Evolutionary conservation across 2,329 filamentous ascomycete genomes (phyloP), one percentile per base, ranked within the genome.

Genomic region (Akanthomyces dipterigenus): DNA sequence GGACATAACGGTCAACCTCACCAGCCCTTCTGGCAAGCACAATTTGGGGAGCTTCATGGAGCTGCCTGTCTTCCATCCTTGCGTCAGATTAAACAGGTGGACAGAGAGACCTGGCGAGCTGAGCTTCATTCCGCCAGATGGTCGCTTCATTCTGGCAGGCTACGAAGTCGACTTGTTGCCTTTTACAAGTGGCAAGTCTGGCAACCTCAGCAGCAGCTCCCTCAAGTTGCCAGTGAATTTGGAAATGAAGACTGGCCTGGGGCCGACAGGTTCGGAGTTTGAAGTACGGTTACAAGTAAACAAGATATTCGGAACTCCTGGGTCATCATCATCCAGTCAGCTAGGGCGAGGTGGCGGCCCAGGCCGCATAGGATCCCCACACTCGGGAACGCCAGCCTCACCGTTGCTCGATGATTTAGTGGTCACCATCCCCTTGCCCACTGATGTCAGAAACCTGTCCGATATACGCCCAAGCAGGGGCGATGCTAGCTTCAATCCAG

Each of bases 121-220:
- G n/a, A 96, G 91, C 70, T 99, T 99, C 70, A 85, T 99, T 14
- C 95, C 95, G 2, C 95, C 95, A 0, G 95, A 99, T 72, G 95
- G 95, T 36, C 85, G 91, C 48, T 99, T 98, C 72, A 89, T 96
- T 45, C 81, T 99, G 20, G 93, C 92, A 36, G 93, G 92, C 24
- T 99, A 99, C 71, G 93, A 97, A 73, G 91, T 96, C 22, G 91
- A 99, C 72, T 77, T 99, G 24, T 79, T 98, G 14, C 92, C 92
- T 0, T 84, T 88, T 55, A 82, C 86, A 18, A 80, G 79, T 65
- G 79, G 82, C 22, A 82, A 83, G 67, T 79, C 80, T 57, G 79
- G 82, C 20, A 82, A 76, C 59, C 75, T 84, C 1, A 82, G 75
- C 59, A 78, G 80, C 59, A 84, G 85, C 63, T 87, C 84, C 66